These are phyloP conservation scores for Plasmodium berghei DNA, from an alignment of 169 alveolate species.

Conservation along the genomic window DNA sequence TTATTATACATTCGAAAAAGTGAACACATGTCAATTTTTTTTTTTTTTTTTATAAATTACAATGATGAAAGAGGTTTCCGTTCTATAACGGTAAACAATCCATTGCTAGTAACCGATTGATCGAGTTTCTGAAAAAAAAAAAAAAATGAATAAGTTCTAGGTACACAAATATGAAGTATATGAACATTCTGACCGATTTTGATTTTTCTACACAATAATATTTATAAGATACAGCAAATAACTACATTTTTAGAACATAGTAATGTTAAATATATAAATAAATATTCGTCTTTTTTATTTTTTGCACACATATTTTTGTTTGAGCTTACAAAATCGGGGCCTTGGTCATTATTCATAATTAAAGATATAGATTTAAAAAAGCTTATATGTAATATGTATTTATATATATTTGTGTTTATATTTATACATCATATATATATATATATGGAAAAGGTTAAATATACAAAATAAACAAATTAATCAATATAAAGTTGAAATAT, in stretches of 20 bases:
- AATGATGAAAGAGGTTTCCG: conserved; percentile 63
- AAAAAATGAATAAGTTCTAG: not conserved
- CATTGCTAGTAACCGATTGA: conserved; percentile 62
- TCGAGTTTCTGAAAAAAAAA: conserved; percentile 34
- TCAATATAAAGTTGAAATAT: too few relatives aligned
- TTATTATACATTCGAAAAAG: too few relatives aligned
- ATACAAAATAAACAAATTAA: too few relatives aligned
- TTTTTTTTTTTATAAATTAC: conserved; percentile 31
- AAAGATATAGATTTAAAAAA: conserved; percentile 1
- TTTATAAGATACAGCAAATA: too few relatives aligned
- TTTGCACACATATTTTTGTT: not conserved
- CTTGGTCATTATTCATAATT: conserved; percentile 69
- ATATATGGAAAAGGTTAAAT: not conserved
- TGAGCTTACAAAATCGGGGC: conserved; percentile 41
- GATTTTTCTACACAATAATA: not conserved
- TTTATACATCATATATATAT: not conserved
- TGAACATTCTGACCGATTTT: not conserved
- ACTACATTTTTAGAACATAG: too few relatives aligned
- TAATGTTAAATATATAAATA: too few relatives aligned
- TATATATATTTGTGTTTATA: not conserved
- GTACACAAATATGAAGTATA: not conserved
- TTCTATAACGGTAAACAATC: conserved; percentile 70
- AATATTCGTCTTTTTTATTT: not conserved
- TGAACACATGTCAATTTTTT: too few relatives aligned
- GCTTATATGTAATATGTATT: not conserved